Evolutionary conservation across 805 yeast species (phyloP), one percentile per base, ranked within the genome.

Genomic region (Wickerhamomyces queroliae): DNA sequence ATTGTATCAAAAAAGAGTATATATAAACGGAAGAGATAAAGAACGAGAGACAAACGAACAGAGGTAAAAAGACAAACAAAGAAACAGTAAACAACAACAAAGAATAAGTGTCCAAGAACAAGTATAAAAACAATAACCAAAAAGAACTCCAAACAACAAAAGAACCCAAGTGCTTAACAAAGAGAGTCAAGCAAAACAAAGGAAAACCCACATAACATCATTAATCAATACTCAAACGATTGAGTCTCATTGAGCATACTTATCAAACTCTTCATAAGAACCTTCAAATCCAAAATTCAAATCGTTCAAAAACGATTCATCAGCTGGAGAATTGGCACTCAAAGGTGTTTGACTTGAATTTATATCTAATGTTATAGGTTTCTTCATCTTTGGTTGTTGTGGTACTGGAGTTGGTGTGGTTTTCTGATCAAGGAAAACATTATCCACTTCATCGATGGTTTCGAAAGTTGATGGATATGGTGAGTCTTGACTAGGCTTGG

Each of bases 261-360:
- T 11, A 27, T 26, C 26, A 27, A 13, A 12, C 13, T 20, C 25
- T 13, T 20, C 21, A 4, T 32, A 34, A 24, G 20, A 25, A 8
- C 32, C 4, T 5, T 21, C 27, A 22, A 38, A 34, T 17, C 39
- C 45, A 28, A 48, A 48, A 36, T 43, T 37, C 10, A 48, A 23
- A 35, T 48, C 50, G 22, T 46, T 38, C n/a, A 48, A 40, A 35
- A 46, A 33, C 8, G 20, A 15, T 13, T 33, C 27, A 15, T 33
- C 27, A 33, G 35, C n/a, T n/a, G 35, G 22, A 13, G 33, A n/a
- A 30, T 30, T 18, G 2, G 7, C 9, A 10, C 12, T 13, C 6
- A 30, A n/a, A 12, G 33, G 22, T 3, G 33, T 19, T 30, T 18
- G 33, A 30, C 16, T 30, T 18, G 33, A 30, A 19, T 30, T 10